Conservation (phyloP, 306 rosid species). For the Cucumis hystrix region DNA sequence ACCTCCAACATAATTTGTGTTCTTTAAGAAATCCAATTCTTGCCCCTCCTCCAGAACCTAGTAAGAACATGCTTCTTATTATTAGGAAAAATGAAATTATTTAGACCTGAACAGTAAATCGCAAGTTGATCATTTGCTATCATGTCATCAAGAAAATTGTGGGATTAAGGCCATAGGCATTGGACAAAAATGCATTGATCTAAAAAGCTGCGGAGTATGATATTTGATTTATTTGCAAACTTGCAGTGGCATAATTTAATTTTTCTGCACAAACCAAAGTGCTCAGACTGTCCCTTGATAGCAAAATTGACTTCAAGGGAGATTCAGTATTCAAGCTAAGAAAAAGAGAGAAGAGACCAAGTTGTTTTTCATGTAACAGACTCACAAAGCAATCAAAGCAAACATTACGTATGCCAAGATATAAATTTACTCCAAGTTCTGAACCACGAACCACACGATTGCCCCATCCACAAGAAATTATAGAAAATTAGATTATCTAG, state of each 20-base stretch:
- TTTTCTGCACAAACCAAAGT: neutral
- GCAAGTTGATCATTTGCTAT: neutral
- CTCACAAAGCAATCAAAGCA: neutral
- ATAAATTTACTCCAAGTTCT: neutral
- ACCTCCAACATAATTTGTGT: conserved; percentile 42
- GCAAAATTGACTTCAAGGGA: neutral
- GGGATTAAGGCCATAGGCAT: neutral
- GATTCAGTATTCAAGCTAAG: neutral
- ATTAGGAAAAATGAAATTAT: neutral
- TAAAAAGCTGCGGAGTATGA: neutral
- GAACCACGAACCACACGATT: neutral
- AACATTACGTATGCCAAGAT: neutral
- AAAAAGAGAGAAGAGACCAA: neutral
- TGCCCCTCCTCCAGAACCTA: conserved; percentile 38
- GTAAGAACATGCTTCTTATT: conserved; percentile 10
- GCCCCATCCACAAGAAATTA: neutral
- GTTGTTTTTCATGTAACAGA: neutral
- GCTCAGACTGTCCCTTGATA: neutral
- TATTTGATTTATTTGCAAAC: neutral
- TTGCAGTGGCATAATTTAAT: neutral
- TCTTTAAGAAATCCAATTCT: conserved; percentile 20
- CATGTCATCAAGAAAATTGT: neutral
- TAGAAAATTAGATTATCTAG: neutral
- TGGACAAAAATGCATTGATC: neutral
- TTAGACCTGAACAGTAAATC: neutral